phyloP scores from a whole-genome alignment of 352 stramenopile genomes.

The Globisporangium solare region DNA sequence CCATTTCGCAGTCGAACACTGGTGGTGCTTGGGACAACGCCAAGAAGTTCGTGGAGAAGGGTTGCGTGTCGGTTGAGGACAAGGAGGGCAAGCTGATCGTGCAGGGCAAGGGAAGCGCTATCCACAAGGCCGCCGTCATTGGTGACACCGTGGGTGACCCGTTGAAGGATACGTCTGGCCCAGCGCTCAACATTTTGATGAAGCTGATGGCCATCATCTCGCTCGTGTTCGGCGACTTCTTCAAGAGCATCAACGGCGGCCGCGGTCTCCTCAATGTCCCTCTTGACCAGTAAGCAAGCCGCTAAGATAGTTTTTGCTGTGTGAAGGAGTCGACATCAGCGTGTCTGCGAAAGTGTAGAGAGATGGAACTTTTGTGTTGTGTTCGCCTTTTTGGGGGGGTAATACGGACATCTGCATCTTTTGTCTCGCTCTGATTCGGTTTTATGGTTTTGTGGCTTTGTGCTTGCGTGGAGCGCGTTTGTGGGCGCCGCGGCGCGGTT shows the following conservation, averaged over 20 bases:
- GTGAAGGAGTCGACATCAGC: slow-evolving; percentile 2
- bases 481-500: no score
- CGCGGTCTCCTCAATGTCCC: slow-evolving; percentile 90
- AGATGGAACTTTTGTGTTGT: not conserved
- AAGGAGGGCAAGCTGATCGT: slow-evolving; percentile 90
- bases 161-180: slow-evolving; percentile 99
- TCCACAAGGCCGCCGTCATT: slow-evolving; percentile 97
- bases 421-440: not conserved
- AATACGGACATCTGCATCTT: slow-evolving; percentile 5
- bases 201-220: slow-evolving; percentile 99
- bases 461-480: no score
- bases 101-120: slow-evolving; percentile 94
- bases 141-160: slow-evolving; percentile 99
- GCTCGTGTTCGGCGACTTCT: slow-evolving; percentile 98
- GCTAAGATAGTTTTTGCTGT: slow-evolving; percentile 1
- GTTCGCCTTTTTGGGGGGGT: not conserved
- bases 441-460: no score
- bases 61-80: slow-evolving; percentile 86
- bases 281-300: slow-evolving; percentile 10
- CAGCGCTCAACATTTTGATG: slow-evolving; percentile 99
- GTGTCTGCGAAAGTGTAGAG: not conserved
- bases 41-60: slow-evolving; percentile 99
- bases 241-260: slow-evolving; percentile 97
- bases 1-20: slow-evolving; percentile 99
- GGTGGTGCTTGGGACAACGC: slow-evolving; percentile 99